A percentile compares a stretch with the other conserved stretches of the same genome.
phyloP scores from a whole-genome alignment of 164 flowering plant species.

The Annona squamosa region DNA sequence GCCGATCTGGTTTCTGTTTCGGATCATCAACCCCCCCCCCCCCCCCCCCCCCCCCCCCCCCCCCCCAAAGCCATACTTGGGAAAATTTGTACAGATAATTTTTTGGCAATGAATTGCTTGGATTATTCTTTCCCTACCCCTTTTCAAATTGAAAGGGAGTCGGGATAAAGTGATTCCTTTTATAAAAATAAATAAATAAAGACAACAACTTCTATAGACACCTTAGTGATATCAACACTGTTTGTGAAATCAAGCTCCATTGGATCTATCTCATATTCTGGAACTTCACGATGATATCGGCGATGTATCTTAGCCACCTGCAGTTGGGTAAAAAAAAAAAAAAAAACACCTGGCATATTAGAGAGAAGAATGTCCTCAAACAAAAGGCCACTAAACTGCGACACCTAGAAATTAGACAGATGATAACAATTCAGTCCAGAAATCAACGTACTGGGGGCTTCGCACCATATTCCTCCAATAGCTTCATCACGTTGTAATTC shows the following conservation, averaged over 20 bases:
- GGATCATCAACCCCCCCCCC: too few relatives aligned
- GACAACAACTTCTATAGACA: constrained; percentile 10
- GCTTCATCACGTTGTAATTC: constrained; percentile 66
- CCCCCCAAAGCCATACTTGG: too few relatives aligned
- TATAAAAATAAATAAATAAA: background rate
- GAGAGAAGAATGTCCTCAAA: background rate
- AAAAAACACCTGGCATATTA: background rate
- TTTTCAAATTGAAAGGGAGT: too few relatives aligned
- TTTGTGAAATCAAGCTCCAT: constrained; percentile 72
- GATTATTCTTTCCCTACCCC: too few relatives aligned
- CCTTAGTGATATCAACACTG: constrained; percentile 76
- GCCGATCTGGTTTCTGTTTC: too few relatives aligned
- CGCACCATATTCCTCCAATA: constrained; percentile 90
- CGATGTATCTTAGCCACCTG: constrained; percentile 93
- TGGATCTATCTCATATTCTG: constrained; percentile 88
- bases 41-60: too few relatives aligned
- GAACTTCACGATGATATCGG: constrained; percentile 65
- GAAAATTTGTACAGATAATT: too few relatives aligned
- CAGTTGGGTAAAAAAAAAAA: constrained; percentile 1
- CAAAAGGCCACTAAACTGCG: background rate
- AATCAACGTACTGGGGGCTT: constrained; percentile 54
- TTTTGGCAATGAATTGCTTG: too few relatives aligned
- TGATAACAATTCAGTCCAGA: background rate
- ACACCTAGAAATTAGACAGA: background rate
- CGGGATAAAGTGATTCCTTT: too few relatives aligned